phyloP scores from a whole-genome alignment of 495 filamentous ascomycete genomes.

The Trichoderma reesei region DNA sequence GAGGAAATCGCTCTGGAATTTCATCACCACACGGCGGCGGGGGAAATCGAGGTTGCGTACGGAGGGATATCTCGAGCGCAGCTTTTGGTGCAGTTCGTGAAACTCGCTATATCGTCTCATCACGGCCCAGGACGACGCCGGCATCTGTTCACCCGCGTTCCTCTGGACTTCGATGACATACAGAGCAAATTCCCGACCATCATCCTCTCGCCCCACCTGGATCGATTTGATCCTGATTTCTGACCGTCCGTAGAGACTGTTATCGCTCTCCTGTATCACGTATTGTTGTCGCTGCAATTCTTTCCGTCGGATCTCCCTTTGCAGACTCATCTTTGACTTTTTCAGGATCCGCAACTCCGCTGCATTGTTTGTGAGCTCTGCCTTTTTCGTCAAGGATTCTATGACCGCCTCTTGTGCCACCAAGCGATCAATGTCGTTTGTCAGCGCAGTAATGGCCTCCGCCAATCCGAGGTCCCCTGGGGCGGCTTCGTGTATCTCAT shows the following conservation, averaged over 20 bases:
- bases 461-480: slow-evolving; percentile 90
- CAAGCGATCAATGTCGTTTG: slow-evolving; percentile 81
- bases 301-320: slow-evolving; percentile 85
- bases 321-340: slow-evolving; percentile 88
- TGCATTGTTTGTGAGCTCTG: slow-evolving; percentile 92
- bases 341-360: slow-evolving; percentile 85
- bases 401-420: slow-evolving; percentile 81
- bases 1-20: slow-evolving; percentile 88
- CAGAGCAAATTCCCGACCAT: slow-evolving; percentile 86
- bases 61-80: slow-evolving; percentile 72
- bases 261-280: slow-evolving; percentile 94
- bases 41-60: slow-evolving; percentile 90
- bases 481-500: slow-evolving; percentile 88
- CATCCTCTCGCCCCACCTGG: slow-evolving; percentile 82
- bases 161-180: slow-evolving; percentile 89
- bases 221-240: slow-evolving; percentile 82
- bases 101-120: slow-evolving; percentile 90
- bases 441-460: slow-evolving; percentile 80
- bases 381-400: slow-evolving; percentile 84
- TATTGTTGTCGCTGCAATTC: slow-evolving; percentile 96
- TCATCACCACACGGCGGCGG: slow-evolving; percentile 84
- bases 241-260: slow-evolving; percentile 88
- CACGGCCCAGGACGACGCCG: slow-evolving; percentile 71
- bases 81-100: slow-evolving; percentile 83
- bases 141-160: slow-evolving; percentile 82